Percentiles rank a stretch among this genome's conserved stretches.
Conservation (phyloP, 345 rosid species). For the Acer yangbiense region DNA sequence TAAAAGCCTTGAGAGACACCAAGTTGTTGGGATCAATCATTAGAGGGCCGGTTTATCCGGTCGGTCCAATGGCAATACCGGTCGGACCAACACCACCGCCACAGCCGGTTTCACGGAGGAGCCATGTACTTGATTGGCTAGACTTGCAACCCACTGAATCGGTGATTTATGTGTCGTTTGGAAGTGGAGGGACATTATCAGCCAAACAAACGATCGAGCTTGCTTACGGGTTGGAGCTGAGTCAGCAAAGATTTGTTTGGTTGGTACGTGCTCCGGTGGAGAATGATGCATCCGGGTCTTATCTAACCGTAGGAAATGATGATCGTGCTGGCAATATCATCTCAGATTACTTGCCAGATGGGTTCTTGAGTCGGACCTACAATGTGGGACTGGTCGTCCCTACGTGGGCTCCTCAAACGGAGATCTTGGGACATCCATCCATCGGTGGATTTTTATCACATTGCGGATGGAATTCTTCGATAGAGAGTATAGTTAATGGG, state of each 20-base stretch:
- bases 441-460: slow-evolving; percentile 71
- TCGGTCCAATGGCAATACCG: slow-evolving; percentile 48
- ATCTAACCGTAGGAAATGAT: slow-evolving; percentile 15
- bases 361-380: slow-evolving; percentile 45
- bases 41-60: slow-evolving; percentile 42
- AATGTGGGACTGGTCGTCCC: slow-evolving; percentile 45
- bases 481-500: slow-evolving; percentile 53
- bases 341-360: slow-evolving; percentile 39
- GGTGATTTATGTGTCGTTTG: slow-evolving; percentile 62
- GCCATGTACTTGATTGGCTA: slow-evolving; percentile 44
- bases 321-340: neutral
- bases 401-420: slow-evolving; percentile 64
- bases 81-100: neutral
- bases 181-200: slow-evolving; percentile 64
- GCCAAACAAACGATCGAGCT: slow-evolving; percentile 48
- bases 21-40: slow-evolving; percentile 16
- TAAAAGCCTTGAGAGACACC: slow-evolving; percentile 38
- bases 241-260: slow-evolving; percentile 43
- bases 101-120: neutral
- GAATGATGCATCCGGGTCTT: slow-evolving; percentile 23
- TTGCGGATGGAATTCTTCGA: slow-evolving; percentile 76
- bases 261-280: slow-evolving; percentile 43
- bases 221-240: slow-evolving; percentile 41
- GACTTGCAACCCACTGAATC: slow-evolving; percentile 45
- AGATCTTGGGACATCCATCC: slow-evolving; percentile 53